Conservation (phyloP, 345 rosid genomes). For the Citrus hindsii region DNA sequence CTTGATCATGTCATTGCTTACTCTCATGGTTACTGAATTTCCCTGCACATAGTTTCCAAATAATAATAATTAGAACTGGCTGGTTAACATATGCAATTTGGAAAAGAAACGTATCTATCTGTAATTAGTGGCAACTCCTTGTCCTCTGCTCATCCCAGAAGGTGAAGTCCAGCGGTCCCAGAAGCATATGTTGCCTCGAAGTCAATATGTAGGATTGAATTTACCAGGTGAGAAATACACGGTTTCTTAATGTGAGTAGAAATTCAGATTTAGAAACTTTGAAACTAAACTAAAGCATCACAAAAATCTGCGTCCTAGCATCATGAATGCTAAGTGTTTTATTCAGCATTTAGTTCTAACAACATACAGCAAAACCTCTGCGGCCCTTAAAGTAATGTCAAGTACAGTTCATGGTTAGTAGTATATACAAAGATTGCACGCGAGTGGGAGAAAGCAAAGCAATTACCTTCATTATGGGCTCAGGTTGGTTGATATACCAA, state of each 20-base stretch:
- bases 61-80: background rate
- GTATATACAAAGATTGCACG: background rate
- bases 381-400: background rate
- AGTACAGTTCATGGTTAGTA: background rate
- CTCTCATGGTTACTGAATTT: constrained; percentile 67
- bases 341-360: background rate
- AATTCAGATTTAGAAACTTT: background rate
- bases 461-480: constrained; percentile 62
- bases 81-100: background rate
- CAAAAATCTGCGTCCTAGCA: background rate
- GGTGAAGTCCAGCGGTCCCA: background rate
- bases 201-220: background rate
- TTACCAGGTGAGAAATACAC: background rate
- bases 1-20: constrained; percentile 48
- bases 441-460: background rate
- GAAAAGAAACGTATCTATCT: background rate
- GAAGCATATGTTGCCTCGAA: background rate
- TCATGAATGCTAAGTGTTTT: background rate
- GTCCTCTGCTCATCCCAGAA: background rate
- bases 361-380: background rate
- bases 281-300: background rate
- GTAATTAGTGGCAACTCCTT: background rate
- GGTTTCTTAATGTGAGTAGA: background rate
- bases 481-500: constrained; percentile 69
- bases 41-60: constrained; percentile 29